These are phyloP conservation scores for Chrysoporthe cubensis DNA, from an alignment of 2,329 filamentous ascomycete genomes.

Conservation along the genomic window DNA sequence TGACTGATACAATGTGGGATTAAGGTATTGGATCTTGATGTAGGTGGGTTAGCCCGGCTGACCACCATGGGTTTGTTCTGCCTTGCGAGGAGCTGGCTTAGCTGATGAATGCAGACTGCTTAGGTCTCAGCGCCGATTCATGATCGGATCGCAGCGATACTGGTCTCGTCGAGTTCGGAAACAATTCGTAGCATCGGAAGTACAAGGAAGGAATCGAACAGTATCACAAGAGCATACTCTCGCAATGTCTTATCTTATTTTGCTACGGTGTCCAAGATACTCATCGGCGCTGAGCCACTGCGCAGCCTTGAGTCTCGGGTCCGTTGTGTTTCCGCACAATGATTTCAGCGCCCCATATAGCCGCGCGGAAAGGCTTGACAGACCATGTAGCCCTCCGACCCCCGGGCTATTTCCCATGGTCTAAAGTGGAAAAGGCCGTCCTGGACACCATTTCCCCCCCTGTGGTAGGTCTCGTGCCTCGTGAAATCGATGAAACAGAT, in stretches of 20 bases:
- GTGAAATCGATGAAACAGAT: not conserved
- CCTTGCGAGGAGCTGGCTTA: conserved; percentile 8
- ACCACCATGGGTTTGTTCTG: conserved; percentile 18
- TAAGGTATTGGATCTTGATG: not conserved
- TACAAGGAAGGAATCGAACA: conserved; percentile 18
- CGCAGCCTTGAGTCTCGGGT: not conserved
- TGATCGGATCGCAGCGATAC: conserved; percentile 9
- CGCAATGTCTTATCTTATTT: not conserved
- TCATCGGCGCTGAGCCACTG: not conserved
- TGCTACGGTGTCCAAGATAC: conserved; percentile 4
- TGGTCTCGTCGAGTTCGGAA: conserved; percentile 1
- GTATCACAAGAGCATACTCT: not conserved
- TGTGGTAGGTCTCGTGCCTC: not conserved
- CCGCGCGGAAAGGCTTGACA: not conserved
- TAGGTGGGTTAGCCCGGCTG: conserved; percentile 25
- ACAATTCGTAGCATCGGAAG: conserved; percentile 8
- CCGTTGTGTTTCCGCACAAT: not conserved
- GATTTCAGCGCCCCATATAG: not conserved
- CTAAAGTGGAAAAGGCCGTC: not conserved
- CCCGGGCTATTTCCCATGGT: not conserved
- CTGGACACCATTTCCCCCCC: not conserved
- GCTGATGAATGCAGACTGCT: conserved; percentile 18
- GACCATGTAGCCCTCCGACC: too few species aligned
- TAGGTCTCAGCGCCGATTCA: conserved; percentile 9
- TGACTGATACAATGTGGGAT: not conserved